Evolutionary conservation across 345 rosid species (phyloP).

Genomic region (Pelargonium nanum): DNA sequence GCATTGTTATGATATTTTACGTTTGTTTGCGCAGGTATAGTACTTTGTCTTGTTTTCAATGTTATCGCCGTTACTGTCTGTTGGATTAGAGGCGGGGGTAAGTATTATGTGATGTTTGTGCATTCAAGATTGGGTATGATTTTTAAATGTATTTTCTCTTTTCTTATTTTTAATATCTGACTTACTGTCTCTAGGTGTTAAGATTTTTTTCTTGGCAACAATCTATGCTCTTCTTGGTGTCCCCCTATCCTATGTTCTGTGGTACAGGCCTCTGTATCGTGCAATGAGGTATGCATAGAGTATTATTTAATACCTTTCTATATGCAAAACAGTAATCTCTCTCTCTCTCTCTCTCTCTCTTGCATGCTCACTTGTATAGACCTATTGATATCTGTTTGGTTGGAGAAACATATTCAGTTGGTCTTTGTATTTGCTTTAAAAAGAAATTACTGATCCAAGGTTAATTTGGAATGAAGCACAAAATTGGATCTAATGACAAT

Average conservation of each 20-base stretch:
- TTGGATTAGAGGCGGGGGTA: conserved; percentile 95
- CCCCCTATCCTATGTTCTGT: conserved; percentile 80
- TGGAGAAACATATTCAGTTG: not conserved
- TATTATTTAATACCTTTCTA: not conserved
- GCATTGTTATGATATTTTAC: not conserved
- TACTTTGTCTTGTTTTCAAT: conserved; percentile 76
- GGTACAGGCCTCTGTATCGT: conserved; percentile 98
- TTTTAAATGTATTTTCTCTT: not conserved
- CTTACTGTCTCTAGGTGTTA: conserved; percentile 45
- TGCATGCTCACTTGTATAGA: not conserved
- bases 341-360: not conserved
- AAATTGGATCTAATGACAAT: not conserved
- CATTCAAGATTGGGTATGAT: not conserved
- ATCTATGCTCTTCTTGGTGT: conserved; percentile 79
- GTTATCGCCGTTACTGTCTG: conserved; percentile 70
- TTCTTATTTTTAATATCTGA: not conserved
- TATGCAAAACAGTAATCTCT: not conserved
- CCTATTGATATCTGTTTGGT: not conserved
- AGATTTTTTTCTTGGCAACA: conserved; percentile 77
- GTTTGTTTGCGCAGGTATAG: conserved; percentile 50
- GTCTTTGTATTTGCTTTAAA: not conserved
- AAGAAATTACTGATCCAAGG: not conserved
- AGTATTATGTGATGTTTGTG: conserved; percentile 7
- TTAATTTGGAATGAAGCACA: not conserved
- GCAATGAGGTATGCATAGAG: conserved; percentile 64